Evolutionary conservation across 2,329 filamentous ascomycete genomes (phyloP).

Genomic region (Periconia sp.): DNA sequence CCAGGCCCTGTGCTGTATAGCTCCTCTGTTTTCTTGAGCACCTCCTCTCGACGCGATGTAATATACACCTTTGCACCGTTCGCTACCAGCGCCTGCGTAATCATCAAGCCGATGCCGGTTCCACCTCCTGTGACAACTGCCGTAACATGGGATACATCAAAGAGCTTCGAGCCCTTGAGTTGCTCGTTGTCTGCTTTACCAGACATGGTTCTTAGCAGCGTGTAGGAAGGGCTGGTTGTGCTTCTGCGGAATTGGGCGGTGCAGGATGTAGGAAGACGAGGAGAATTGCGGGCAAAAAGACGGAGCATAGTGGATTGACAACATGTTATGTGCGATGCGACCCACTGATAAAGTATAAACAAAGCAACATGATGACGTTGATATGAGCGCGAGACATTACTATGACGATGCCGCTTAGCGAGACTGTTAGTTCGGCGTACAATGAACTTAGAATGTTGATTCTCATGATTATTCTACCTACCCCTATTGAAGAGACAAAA

Average conservation of each 20-base stretch:
- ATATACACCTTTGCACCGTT: slow-evolving; percentile 60
- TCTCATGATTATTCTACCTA: no score
- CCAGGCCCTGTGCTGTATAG: slow-evolving; percentile 51
- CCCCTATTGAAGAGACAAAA: no score
- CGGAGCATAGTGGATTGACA: slow-evolving; percentile 29
- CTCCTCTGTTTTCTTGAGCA: slow-evolving; percentile 47
- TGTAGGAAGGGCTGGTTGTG: slow-evolving; percentile 8
- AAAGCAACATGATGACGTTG: slow-evolving; percentile 35
- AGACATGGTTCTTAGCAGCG: slow-evolving; percentile 34
- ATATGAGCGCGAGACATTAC: neutral
- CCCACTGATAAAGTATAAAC: slow-evolving; percentile 13
- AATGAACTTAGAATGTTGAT: no score
- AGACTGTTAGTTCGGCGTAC: neutral
- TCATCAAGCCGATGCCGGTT: slow-evolving; percentile 61
- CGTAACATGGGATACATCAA: slow-evolving; percentile 50
- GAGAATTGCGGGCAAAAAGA: slow-evolving; percentile 19
- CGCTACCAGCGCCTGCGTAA: slow-evolving; percentile 63
- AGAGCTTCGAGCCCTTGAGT: slow-evolving; percentile 46
- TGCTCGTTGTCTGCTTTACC: slow-evolving; percentile 43
- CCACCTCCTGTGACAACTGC: slow-evolving; percentile 51
- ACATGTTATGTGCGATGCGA: slow-evolving; percentile 10
- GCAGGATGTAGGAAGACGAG: slow-evolving; percentile 8
- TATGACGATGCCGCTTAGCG: neutral
- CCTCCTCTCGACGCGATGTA: slow-evolving; percentile 34
- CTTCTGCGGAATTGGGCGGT: slow-evolving; percentile 14